Percentiles rank a stretch among this genome's conserved stretches.
phyloP scores from a whole-genome alignment of 2,329 filamentous ascomycete species.

The Calonectria montana region DNA sequence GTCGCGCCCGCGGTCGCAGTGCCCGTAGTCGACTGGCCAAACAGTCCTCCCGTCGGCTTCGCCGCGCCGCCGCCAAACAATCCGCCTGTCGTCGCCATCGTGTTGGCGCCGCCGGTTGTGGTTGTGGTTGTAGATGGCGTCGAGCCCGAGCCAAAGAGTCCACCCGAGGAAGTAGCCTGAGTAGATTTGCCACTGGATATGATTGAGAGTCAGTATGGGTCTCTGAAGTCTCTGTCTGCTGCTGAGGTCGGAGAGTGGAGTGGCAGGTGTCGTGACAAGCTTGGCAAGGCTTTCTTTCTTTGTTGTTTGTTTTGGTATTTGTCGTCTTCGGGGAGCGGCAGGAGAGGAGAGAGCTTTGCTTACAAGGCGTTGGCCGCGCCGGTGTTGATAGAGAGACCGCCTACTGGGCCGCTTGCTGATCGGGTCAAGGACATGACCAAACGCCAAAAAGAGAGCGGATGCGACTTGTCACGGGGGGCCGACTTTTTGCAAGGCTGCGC shows the following conservation, averaged over 20 bases:
- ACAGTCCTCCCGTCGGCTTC: constrained; percentile 44
- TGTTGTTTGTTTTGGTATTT: constrained; percentile 14
- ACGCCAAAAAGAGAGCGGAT: constrained; percentile 29
- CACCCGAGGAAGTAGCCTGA: constrained; percentile 49
- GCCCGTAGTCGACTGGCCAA: constrained; percentile 43
- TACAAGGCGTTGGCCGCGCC: constrained; percentile 65
- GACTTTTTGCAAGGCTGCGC: constrained; percentile 38
- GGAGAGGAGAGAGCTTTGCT: constrained; percentile 40
- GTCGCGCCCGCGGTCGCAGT: constrained; percentile 34
- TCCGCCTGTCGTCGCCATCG: constrained; percentile 52
- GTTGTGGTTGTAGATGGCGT: constrained; percentile 41
- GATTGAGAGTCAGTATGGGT: constrained; percentile 30
- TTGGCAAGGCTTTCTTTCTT: constrained; percentile 5
- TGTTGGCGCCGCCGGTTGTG: constrained; percentile 42
- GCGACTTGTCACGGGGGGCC: constrained; percentile 34
- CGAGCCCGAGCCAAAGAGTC: constrained; percentile 51
- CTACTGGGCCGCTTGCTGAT: constrained; percentile 69
- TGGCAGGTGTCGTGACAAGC: constrained; percentile 17
- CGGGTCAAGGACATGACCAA: constrained; percentile 62
- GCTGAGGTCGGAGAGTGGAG: constrained; percentile 1
- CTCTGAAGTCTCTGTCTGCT: constrained; percentile 1
- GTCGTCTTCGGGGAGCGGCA: constrained; percentile 17
- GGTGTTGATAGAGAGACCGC: constrained; percentile 73
- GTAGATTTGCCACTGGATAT: constrained; percentile 39
- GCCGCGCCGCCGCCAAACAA: constrained; percentile 32